Conservation (phyloP, 352 stramenopile genomes). For the Peronospora destructor region DNA sequence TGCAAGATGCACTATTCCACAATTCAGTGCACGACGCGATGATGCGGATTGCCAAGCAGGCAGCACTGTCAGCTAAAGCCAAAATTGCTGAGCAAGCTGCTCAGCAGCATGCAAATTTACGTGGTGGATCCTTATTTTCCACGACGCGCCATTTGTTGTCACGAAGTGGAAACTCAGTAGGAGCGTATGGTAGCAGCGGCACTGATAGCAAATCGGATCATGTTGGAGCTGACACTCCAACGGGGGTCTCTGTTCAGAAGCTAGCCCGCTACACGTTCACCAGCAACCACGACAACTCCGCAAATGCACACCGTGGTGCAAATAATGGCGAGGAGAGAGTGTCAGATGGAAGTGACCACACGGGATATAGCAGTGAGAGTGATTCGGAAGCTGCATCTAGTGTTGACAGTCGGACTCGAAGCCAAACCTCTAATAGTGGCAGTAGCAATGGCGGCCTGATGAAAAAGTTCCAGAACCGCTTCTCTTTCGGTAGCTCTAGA, state of each 20-base stretch:
- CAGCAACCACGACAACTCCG: constrained; percentile 30
- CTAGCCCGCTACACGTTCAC: constrained; percentile 36
- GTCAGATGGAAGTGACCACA: constrained; percentile 34
- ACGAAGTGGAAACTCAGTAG: constrained; percentile 23
- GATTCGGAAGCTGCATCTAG: constrained; percentile 31
- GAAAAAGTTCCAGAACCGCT: constrained; percentile 72
- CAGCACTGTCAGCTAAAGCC: constrained; percentile 68
- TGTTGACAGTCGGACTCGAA: constrained; percentile 16
- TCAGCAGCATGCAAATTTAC: constrained; percentile 54
- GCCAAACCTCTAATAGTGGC: constrained; percentile 20
- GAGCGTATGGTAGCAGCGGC: constrained; percentile 18
- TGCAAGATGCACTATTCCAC: constrained; percentile 66
- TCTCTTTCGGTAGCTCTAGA: constrained; percentile 56
- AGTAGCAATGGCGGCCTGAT: constrained; percentile 50
- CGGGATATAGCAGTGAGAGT: constrained; percentile 38
- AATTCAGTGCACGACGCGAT: constrained; percentile 72
- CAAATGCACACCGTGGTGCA: constrained; percentile 24
- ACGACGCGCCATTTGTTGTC: constrained; percentile 70
- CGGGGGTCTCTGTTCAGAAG: constrained; percentile 49
- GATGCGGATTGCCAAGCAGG: constrained; percentile 77
- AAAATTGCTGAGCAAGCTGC: constrained; percentile 76
- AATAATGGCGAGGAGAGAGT: constrained; percentile 34
- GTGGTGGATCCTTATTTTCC: constrained; percentile 55
- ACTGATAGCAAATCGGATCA: constrained; percentile 30
- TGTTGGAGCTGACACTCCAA: constrained; percentile 37